Base-by-base conservation (phyloP, 2,329 filamentous ascomycete genomes). In the Exophiala sideris region DNA sequence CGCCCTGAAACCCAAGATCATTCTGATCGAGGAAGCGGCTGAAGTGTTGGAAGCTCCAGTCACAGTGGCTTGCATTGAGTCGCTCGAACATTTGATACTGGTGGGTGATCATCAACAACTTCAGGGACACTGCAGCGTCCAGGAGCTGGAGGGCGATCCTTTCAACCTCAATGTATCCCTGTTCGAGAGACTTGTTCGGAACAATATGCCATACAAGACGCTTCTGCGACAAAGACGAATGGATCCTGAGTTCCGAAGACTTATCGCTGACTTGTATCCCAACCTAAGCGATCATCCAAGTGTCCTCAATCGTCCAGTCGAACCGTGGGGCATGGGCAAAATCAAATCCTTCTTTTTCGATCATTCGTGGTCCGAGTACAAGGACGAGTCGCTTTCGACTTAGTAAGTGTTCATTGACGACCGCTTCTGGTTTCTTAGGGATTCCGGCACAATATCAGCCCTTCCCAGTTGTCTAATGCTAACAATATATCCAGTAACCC, bases 51-150 rank as follows among this genome's bases (percentile, higher is more conserved):
- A 81, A 62, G 76, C 73, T 3, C 82, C 81, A 1, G 74, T 87
- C 41, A 73, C 79, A 7, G 80, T 76, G 5, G 79, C 80, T 10
- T 85, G 84, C 65, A 67, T 87, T 33, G 77, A 84, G 18, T 80
- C 79, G 2, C 64, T 88, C 2, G 73, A 88, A 61, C 84, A 88
- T 55, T 71, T 87, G 32, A 81, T 87, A 49, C 73, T 87, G 1
- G 82, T 95, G 0, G 89, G 90, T 1, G 89, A 95, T 64, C 89
- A 95, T 62, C 81, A 89, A 68, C 90, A 95, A 65, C 75, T 95
- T 2, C 81, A 84, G 8, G 89, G 70, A 7, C 81, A 85, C 42
- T 88, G 85, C 52, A 80, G 86, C 41, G 75, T 87, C 1, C 72
- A 71, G 1, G 78, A 80, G 1, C 78, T 91, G 1, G 80, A 80